Base-by-base conservation (phyloP, 2,329 filamentous ascomycete species). In the Aphanocladium album region DNA sequence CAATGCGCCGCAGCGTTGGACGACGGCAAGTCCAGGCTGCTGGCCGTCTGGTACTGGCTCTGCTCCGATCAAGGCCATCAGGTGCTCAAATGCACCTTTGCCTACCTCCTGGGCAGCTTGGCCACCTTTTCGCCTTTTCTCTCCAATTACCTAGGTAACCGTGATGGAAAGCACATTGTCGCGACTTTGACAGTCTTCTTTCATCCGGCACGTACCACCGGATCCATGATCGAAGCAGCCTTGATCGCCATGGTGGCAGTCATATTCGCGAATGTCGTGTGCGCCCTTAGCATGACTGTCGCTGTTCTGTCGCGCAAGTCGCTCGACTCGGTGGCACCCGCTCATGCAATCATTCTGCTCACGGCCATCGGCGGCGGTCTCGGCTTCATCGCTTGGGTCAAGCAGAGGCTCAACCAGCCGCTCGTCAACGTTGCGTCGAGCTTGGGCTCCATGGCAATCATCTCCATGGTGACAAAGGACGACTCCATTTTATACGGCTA, bases 111-210 rank as follows among this genome's bases (percentile, higher is more conserved):
- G 37, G 93, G 90, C 19, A 96, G 90, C 66, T 79, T 96, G 73
- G 91, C 88, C 39, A 97, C 93, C 0, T 95, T 96, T 68, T 87
- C 91, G 64, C 84, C 88, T 2, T 82, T 83, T 2, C 80, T 96
- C 60, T 87, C 91, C 17, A 77, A 80, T 8, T 84, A 92, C 60
- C 79, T 97, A 17, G 93, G 93, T 12, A 82, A 88, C 64, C 89
- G 92, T 70, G 93, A 96, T 74, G 91, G 91, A 55, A 97, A 97
- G 71, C 93, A 97, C 74, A 88, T 96, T 70, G 91, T 96, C 56
- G 92, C 92, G 35, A 97, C 93, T 2, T 86, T 97, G 61, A 96
- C 91, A 0, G 93, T 97, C 12, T 98, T 96, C 70, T 98, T 97
- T 69, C 92, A 97, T 72, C 92, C 93, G 5, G 90, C 91, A 6